Base-by-base conservation (phyloP, 495 filamentous ascomycete genomes). In the Cudoniella acicularis region DNA sequence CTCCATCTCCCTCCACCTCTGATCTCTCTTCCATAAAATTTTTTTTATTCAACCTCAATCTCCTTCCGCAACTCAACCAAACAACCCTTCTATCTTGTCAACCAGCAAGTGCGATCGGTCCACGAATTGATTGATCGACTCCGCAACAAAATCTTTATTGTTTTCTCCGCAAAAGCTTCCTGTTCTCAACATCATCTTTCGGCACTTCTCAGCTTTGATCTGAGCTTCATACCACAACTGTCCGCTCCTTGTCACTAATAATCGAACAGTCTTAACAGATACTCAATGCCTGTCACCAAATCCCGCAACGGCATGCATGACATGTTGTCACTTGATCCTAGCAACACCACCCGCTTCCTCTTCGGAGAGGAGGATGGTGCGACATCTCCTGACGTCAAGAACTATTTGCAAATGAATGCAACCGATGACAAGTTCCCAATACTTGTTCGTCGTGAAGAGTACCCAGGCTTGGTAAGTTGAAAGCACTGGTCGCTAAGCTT, bases 231-330 rank as follows among this genome's bases (percentile, higher is more conserved):
- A 47, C 48, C 22, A 30, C 2, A 25, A 25, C 24, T 43, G 11
- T 45, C 52, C 67, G 40, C 57, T 56, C 54, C 66, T 65, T 59
- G 55, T 70, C 25, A 45, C 68, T 62, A 67, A 73, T 60, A 47
- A 52, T 49, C 22, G 46, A 3, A 36, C 54, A 92, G 89, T 54
- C 78, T 86, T 52, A 91, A 96, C 68, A 86, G 92, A 45, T 91
- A 93, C 70, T 96, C 91, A 9, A 92, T 96, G 88, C 92, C 92
- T 8, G 85, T 89, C 24, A 87, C 85, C 49, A 83, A 82, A 61
- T 82, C 78, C 61, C 81, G 88, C 43, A 78, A 77, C 23, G 84
- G 86, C 45, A 65, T 78, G 60, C 70, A 74, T 61, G 79, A 83
- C 40, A 77, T 75, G 30, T 71, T 70, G 65, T 79, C 75, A 26